Evolutionary conservation across 2,329 filamentous ascomycete species (phyloP).

Genomic region (Septoria petroselini): DNA sequence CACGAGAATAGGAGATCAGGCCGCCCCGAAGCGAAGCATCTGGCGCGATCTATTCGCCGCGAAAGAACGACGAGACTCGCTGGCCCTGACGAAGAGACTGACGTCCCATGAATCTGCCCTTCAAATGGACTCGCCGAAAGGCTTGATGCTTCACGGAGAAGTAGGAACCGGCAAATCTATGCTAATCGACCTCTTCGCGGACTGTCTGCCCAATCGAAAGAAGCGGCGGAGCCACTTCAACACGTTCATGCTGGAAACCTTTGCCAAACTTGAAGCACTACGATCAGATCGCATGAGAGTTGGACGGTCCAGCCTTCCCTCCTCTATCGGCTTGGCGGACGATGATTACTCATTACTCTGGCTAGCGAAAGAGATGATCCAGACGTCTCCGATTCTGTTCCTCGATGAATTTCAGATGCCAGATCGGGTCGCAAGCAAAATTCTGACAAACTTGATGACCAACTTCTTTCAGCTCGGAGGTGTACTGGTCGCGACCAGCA

Average conservation of each 20-base stretch:
- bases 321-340: slow-evolving; percentile 24
- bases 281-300: slow-evolving; percentile 43
- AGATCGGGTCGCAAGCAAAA: slow-evolving; percentile 73
- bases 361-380: slow-evolving; percentile 72
- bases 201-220: slow-evolving; percentile 68
- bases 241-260: slow-evolving; percentile 77
- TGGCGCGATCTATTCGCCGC: slow-evolving; percentile 55
- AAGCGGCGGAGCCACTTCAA: slow-evolving; percentile 81
- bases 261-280: slow-evolving; percentile 68
- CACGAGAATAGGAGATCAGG: not conserved
- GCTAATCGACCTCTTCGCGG: slow-evolving; percentile 78
- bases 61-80: slow-evolving; percentile 52
- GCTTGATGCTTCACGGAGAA: slow-evolving; percentile 74
- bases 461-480: slow-evolving; percentile 79
- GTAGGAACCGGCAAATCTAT: slow-evolving; percentile 82
- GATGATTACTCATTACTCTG: slow-evolving; percentile 68
- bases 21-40: slow-evolving; percentile 21
- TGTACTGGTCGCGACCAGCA: slow-evolving; percentile 75
- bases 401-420: slow-evolving; percentile 82
- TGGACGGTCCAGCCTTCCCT: slow-evolving; percentile 11
- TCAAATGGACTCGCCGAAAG: slow-evolving; percentile 67
- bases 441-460: slow-evolving; percentile 74
- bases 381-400: slow-evolving; percentile 72
- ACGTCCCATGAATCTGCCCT: slow-evolving; percentile 69
- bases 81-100: slow-evolving; percentile 66